Percentiles rank a stretch among this genome's conserved stretches.
These are phyloP conservation scores for Halophytophthora polymorphica DNA, from an alignment of 352 stramenopile genomes.

Conservation along the genomic window DNA sequence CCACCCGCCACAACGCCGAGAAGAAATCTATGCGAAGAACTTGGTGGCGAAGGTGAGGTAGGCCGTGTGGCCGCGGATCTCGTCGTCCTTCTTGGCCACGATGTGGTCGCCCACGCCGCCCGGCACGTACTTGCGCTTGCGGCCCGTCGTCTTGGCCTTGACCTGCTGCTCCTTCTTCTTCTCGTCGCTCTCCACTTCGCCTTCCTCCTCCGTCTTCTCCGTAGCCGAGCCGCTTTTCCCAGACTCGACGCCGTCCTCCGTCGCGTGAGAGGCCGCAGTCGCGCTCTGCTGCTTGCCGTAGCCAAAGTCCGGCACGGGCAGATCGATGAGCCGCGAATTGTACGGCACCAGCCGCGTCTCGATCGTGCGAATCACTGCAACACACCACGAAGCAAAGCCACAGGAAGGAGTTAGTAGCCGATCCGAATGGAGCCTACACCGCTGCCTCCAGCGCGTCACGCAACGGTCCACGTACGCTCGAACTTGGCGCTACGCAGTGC, in stretches of 20 bases:
- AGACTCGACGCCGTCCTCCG: constrained; percentile 1
- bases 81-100: constrained; percentile 81
- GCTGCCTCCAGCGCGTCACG: neutral
- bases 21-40: constrained; percentile 52
- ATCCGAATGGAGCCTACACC: neutral
- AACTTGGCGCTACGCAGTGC: constrained; percentile 74
- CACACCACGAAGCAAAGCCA: constrained; percentile 4
- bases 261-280: neutral
- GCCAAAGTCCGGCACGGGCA: constrained; percentile 74
- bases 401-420: neutral
- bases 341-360: constrained; percentile 92
- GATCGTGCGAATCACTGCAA: constrained; percentile 83
- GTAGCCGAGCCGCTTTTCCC: neutral
- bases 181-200: constrained; percentile 18
- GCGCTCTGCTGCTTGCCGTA: constrained; percentile 20
- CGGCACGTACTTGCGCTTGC: constrained; percentile 55
- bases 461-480: constrained; percentile 50
- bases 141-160: constrained; percentile 9
- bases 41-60: constrained; percentile 87
- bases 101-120: constrained; percentile 56
- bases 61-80: constrained; percentile 84
- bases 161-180: constrained; percentile 33
- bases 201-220: constrained; percentile 16
- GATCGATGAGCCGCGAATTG: constrained; percentile 58
- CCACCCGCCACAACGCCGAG: neutral